Evolutionary conservation across 179 eudicot genomes (phyloP), one percentile per base, ranked within the genome.

Genomic region (Beta corolliflora): DNA sequence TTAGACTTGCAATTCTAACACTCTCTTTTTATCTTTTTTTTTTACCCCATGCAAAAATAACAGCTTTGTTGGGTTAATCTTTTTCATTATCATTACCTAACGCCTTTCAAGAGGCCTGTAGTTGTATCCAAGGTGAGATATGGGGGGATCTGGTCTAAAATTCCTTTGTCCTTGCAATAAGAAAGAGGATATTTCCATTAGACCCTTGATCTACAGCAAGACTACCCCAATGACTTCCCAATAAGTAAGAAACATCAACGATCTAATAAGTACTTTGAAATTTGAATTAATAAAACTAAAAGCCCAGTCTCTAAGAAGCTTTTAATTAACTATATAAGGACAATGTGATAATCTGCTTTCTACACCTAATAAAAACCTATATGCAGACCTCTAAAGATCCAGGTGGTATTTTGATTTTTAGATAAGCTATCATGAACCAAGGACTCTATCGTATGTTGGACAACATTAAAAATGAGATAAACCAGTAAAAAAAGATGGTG

Each of bases 51-150:
- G 36, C 0, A 56, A 71, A 48, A 46, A 71, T 19, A 50, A 46
- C 73, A 71, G n/a, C 56, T 71, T 71, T 48, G 56, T 46, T 71
- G 18, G 9, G 75, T 58, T 71, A n/a, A 6, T 48, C 18, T 71
- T 23, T 48, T 71, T 9, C 50, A 46, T 7, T 4, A 46, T 46
- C 50, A 46, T 7, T 46, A 46, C 7, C 50, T 46, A 46, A 25
- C 29, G 29, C 29, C 29, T 25, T 71, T 48, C 2, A 48, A 50
- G 16, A 71, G 59, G 31, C 41, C 5, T 71, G 31, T 52, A 50
- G 36, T 31, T 31, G 36, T 31, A 31, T 21, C 64, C 64, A 59
- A 59, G n/a, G 25, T 7, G 19, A 59, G 23, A 19, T 59, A 59
- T 54, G n/a, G 25, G 25, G 64, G 25, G 5, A 18, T 59, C n/a